A percentile compares a stretch with the other conserved stretches of the same genome.
Evolutionary conservation across 2,329 filamentous ascomycete species (phyloP).

Genomic region (Zymoseptoria brevis): DNA sequence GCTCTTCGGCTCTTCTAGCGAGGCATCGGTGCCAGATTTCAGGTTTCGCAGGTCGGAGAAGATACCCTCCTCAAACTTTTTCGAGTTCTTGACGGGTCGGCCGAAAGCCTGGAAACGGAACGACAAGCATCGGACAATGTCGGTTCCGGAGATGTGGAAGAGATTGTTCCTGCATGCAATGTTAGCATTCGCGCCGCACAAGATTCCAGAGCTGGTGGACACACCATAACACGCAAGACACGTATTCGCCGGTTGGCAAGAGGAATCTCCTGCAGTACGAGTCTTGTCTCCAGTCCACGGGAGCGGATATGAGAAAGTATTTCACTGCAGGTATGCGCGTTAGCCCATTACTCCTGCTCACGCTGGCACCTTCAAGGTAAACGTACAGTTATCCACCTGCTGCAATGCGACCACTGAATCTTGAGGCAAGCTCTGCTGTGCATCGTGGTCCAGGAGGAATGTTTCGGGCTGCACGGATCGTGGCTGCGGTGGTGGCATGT

Average conservation of each 20-base stretch:
- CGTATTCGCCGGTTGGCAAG: constrained; percentile 94
- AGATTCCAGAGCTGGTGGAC: constrained; percentile 14
- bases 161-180: constrained; percentile 70
- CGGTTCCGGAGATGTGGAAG: constrained; percentile 97
- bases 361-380: neutral
- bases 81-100: constrained; percentile 96
- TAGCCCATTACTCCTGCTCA: constrained; percentile 20
- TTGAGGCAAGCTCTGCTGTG: constrained; percentile 89
- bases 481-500: constrained; percentile 65
- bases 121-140: constrained; percentile 95
- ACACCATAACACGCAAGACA: constrained; percentile 91
- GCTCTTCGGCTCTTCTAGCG: constrained; percentile 97
- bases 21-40: constrained; percentile 96
- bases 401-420: constrained; percentile 96
- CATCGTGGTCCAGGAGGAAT: constrained; percentile 95
- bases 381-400: constrained; percentile 92
- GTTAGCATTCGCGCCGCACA: constrained; percentile 8
- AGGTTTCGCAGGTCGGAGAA: constrained; percentile 97
- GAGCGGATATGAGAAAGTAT: constrained; percentile 98
- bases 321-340: constrained; percentile 58
- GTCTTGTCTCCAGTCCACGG: constrained; percentile 93
- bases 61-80: constrained; percentile 99
- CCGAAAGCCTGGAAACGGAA: constrained; percentile 99
- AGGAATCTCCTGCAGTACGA: constrained; percentile 96
- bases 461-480: constrained; percentile 76